Evolutionary conservation across 1,139 yeast genomes (phyloP).

Genomic region (Zygosaccharomyces pseudobailii): DNA sequence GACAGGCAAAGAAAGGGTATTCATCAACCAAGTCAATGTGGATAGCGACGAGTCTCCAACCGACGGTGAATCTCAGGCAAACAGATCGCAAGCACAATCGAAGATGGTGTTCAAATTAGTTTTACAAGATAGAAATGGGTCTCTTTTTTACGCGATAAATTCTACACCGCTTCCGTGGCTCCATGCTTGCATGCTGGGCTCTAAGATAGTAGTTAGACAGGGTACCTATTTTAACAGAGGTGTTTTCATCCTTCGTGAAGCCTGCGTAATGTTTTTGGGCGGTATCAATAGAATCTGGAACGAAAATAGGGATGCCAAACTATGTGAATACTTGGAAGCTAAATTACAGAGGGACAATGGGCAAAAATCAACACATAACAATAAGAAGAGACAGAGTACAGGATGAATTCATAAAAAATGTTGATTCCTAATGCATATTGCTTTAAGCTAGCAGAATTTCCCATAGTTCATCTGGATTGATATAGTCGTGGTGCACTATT

Average conservation of each 20-base stretch:
- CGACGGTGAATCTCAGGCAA: constrained; percentile 13
- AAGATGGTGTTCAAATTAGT: constrained; percentile 34
- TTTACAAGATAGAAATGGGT: constrained; percentile 38
- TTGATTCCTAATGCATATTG: background rate
- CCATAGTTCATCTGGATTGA: constrained; percentile 76
- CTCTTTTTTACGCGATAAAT: constrained; percentile 38
- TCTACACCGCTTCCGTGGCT: constrained; percentile 26
- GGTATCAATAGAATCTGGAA: constrained; percentile 32
- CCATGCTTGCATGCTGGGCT: constrained; percentile 27
- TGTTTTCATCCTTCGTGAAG: constrained; percentile 23
- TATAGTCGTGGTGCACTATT: constrained; percentile 78
- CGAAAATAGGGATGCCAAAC: constrained; percentile 28
- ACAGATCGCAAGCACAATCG: constrained; percentile 3
- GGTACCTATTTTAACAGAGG: constrained; percentile 30
- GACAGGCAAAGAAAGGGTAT: constrained; percentile 9
- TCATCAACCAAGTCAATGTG: constrained; percentile 23
- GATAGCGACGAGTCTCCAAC: constrained; percentile 22
- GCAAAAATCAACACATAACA: background rate
- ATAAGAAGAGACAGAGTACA: constrained; percentile 16
- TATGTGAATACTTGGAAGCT: constrained; percentile 26
- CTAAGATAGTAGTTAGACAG: constrained; percentile 27
- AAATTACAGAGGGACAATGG: constrained; percentile 20
- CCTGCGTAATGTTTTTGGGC: constrained; percentile 24
- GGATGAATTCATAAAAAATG: constrained; percentile 2
- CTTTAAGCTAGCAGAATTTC: constrained; percentile 40